Conservation (phyloP, 345 rosid species). For the Combretum micranthum region DNA sequence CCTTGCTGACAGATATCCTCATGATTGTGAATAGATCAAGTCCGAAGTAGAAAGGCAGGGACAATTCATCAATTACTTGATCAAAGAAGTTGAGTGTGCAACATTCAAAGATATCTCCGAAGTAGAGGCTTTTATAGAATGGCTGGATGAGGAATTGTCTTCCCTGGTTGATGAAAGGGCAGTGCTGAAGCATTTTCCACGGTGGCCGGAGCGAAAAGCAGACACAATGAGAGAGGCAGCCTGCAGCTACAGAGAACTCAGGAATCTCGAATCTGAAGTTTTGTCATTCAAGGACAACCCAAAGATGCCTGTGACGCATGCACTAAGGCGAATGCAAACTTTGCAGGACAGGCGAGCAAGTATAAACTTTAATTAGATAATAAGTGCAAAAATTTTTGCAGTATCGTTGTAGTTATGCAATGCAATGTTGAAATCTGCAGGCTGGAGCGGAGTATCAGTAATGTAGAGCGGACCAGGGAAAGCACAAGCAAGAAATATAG, state of each 20-base stretch:
- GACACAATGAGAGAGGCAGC: conserved; percentile 90
- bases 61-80: conserved; percentile 55
- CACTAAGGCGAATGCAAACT: conserved; percentile 55
- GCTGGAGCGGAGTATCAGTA: conserved; percentile 63
- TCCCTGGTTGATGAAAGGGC: conserved; percentile 93
- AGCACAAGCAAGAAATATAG: conserved; percentile 58
- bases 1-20: neutral
- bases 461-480: conserved; percentile 58
- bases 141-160: conserved; percentile 77
- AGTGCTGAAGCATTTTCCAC: conserved; percentile 82
- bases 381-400: conserved; percentile 5
- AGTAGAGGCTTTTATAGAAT: conserved; percentile 68
- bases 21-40: conserved; percentile 48
- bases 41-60: conserved; percentile 71
- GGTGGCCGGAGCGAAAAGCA: conserved; percentile 90
- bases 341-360: conserved; percentile 98
- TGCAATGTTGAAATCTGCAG: conserved; percentile 29
- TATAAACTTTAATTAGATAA: conserved; percentile 24
- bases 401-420: neutral
- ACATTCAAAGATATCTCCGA: conserved; percentile 54
- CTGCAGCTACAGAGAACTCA: conserved; percentile 57
- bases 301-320: conserved; percentile 40
- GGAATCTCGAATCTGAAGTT: conserved; percentile 55
- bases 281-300: conserved; percentile 49
- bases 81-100: conserved; percentile 68